Conservation (phyloP, 1,284 basidiomycete genomes). For the Megacollybia platyphylla region DNA sequence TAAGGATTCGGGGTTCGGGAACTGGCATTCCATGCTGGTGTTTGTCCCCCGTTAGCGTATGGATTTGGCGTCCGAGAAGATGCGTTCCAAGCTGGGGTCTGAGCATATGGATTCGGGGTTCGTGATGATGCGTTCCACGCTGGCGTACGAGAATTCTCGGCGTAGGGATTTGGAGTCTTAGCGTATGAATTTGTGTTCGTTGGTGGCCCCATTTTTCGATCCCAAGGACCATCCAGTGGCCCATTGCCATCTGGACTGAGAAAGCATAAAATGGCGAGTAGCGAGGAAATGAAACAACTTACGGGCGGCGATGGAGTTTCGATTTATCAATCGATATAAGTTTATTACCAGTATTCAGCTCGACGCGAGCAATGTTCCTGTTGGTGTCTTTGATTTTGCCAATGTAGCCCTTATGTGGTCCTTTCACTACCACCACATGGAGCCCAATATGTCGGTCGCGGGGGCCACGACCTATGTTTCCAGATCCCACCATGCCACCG, state of each 20-base stretch:
- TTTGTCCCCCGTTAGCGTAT: slow-evolving; percentile 36
- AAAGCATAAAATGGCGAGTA: slow-evolving; percentile 3
- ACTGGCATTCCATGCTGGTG: slow-evolving; percentile 42
- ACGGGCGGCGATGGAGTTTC: slow-evolving; percentile 72
- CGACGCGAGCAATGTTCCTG: slow-evolving; percentile 80
- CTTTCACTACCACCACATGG: slow-evolving; percentile 74
- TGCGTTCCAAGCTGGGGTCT: slow-evolving; percentile 46
- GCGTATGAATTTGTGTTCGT: slow-evolving; percentile 50
- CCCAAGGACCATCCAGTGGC: slow-evolving; percentile 27
- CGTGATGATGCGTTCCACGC: slow-evolving; percentile 40
- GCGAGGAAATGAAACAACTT: slow-evolving; percentile 17
- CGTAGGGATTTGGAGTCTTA: slow-evolving; percentile 66
- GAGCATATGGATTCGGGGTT: slow-evolving; percentile 50
- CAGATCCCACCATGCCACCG: slow-evolving; percentile 75
- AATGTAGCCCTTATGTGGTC: slow-evolving; percentile 83
- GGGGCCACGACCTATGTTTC: slow-evolving; percentile 57
- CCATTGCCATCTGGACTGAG: slow-evolving; percentile 38
- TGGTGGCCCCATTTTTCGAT: slow-evolving; percentile 8
- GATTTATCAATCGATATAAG: slow-evolving; percentile 79
- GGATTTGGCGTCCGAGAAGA: slow-evolving; percentile 50
- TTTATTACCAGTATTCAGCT: slow-evolving; percentile 86
- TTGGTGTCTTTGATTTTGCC: slow-evolving; percentile 96
- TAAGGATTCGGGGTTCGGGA: slow-evolving; percentile 53
- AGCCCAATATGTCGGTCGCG: slow-evolving; percentile 79
- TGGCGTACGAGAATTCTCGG: slow-evolving; percentile 35